phyloP scores from a whole-genome alignment of 306 rosid species.

The Mucuna pruriens region DNA sequence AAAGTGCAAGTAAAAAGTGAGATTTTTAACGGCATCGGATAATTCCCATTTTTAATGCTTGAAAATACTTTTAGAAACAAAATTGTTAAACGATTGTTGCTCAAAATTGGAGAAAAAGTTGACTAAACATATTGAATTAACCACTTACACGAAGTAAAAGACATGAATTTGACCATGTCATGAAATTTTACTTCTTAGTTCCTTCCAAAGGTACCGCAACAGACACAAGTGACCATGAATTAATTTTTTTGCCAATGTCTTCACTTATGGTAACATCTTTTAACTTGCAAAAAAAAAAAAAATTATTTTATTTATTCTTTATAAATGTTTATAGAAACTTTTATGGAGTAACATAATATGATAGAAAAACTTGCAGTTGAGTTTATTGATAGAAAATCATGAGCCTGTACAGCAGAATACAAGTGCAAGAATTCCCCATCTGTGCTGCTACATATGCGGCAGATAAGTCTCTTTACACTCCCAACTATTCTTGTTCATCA shows the following conservation, averaged over 20 bases:
- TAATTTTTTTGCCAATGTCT: no score
- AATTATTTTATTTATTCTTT: no score
- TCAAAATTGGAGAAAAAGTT: neutral
- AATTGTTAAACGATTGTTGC: neutral
- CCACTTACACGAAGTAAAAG: neutral
- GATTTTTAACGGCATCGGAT: neutral
- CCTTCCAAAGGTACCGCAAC: neutral
- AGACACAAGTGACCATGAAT: neutral
- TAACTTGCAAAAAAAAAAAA: no score
- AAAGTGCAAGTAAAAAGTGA: neutral
- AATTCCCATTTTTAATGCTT: neutral
- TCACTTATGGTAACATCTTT: no score
- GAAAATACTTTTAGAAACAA: neutral
- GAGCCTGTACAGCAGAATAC: constrained; percentile 26
- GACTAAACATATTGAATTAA: neutral
- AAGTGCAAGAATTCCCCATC: constrained; percentile 7
- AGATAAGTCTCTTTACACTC: constrained; percentile 10
- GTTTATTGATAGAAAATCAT: constrained; percentile 19
- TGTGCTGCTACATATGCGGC: neutral
- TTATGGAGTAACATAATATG: neutral
- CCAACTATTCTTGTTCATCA: constrained; percentile 11
- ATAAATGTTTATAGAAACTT: no score
- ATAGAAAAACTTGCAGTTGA: constrained; percentile 14
- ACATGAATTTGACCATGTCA: neutral
- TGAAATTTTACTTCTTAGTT: neutral